These are phyloP conservation scores for Pichia sp. DNA, from an alignment of 1,139 yeast species.

Conservation along the genomic window DNA sequence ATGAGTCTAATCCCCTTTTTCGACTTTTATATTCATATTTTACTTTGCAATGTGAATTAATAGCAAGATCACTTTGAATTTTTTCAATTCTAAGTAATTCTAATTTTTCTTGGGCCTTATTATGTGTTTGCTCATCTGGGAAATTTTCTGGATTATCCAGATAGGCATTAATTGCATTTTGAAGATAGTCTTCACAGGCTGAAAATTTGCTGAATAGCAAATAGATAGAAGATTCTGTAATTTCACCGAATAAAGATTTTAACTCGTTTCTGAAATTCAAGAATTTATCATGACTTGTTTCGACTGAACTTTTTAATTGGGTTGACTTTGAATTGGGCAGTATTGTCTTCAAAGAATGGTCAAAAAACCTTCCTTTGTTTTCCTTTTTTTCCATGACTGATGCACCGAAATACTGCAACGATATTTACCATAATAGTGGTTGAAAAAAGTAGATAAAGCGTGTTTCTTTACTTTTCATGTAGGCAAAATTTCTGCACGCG, in stretches of 20 bases:
- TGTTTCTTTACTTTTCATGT: no score
- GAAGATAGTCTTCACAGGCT: constrained; percentile 11
- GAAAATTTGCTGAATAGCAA: constrained; percentile 18
- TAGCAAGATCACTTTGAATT: no score
- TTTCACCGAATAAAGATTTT: constrained; percentile 17
- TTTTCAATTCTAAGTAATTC: no score
- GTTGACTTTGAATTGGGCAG: not conserved
- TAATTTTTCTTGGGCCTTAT: not conserved
- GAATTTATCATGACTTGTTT: constrained; percentile 9
- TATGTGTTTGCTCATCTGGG: not conserved
- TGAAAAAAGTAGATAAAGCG: no score
- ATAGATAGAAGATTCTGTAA: constrained; percentile 12
- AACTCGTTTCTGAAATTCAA: constrained; percentile 20
- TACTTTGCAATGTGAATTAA: not conserved
- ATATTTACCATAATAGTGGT: no score
- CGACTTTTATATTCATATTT: constrained; percentile 12
- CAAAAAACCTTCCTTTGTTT: constrained; percentile 17
- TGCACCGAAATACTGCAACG: not conserved
- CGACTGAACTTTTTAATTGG: not conserved
- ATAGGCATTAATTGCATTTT: constrained; percentile 26
- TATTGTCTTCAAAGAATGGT: constrained; percentile 15
- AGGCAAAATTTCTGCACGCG: no score
- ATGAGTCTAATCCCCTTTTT: constrained; percentile 3
- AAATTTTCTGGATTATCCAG: constrained; percentile 19
- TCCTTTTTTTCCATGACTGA: not conserved